phyloP scores from a whole-genome alignment of 345 rosid genomes.

The Geranium brycei region DNA sequence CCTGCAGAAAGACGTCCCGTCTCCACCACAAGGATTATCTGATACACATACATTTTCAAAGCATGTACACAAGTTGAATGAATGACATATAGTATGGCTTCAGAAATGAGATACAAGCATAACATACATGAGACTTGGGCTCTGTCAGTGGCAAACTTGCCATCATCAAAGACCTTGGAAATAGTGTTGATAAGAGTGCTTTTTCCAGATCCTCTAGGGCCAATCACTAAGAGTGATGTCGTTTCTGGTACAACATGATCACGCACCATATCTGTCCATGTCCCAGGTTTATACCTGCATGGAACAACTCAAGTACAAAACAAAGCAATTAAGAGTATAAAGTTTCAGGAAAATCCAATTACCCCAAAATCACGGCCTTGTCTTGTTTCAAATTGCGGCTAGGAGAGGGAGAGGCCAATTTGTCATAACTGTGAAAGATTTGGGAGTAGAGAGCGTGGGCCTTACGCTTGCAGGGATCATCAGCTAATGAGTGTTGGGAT shows the following conservation, averaged over 20 bases:
- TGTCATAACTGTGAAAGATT: no score
- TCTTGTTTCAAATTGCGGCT: no score
- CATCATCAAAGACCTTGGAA: conserved; percentile 49
- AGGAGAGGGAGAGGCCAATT: no score
- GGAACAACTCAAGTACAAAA: no score
- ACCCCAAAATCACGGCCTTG: no score
- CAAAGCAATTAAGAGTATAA: no score
- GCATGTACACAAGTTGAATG: no score
- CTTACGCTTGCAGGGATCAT: no score
- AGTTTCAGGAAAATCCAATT: no score
- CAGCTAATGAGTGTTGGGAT: no score
- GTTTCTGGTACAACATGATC: conserved; percentile 42
- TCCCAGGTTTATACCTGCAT: conserved; percentile 55
- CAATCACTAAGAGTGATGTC: conserved; percentile 50
- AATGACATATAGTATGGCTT: not conserved
- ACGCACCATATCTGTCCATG: conserved; percentile 38
- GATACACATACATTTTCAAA: not conserved
- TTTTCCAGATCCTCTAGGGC: conserved; percentile 77
- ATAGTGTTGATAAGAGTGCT: conserved; percentile 72
- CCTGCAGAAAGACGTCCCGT: conserved; percentile 62
- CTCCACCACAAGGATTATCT: conserved; percentile 37
- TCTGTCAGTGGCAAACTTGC: conserved; percentile 42
- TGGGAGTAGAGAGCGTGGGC: no score
- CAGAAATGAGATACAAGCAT: not conserved
- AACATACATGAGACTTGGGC: conserved; percentile 74